Evolutionary conservation across 257 asterid genomes (phyloP), one percentile per base, ranked within the genome.

Genomic region (Vinca minor): DNA sequence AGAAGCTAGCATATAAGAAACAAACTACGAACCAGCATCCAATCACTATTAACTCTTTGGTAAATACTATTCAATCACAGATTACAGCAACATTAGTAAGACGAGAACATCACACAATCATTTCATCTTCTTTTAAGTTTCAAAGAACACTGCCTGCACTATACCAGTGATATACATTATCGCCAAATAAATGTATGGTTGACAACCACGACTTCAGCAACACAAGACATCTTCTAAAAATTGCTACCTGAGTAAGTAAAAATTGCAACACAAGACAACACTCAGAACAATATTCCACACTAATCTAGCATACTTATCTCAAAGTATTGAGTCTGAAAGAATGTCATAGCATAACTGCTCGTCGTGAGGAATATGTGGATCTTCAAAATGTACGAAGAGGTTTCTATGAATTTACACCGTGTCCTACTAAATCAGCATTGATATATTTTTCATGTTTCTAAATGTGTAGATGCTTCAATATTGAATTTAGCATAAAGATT

Each of bases 351-450:
- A 55, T 20, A 32, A 57, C 39, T 1, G 39, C 14, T 18, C 6
- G 50, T 25, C 36, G 28, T 5, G 35, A 34, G 34, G 5, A 41
- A 41, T 25, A 29, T 23, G 20, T 41, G 25, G 21, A 25, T 38
- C 67, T 28, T 41, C 67, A n/a, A 46, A 2, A 63, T 34, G 4
- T 42, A 41, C 31, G 21, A 35, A 41, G 65, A 66, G 35, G 61
- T 50, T 67, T 55, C 38, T 7, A 23, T n/a, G 10, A 44, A 57
- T 3, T 32, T 36, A 13, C 3, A n/a, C 8, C 29, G 28, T 32
- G 32, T 21, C 29, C 29, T 10, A 44, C 10, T 20, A 26, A 4
- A 7, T 39, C 11, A 57, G 28, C 9, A 17, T 55, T 55, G 14
- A 20, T 55, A 55, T 46, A 3, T 6, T 41, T 42, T 44, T 57